Evolutionary conservation across 2,329 filamentous ascomycete species (phyloP), one percentile per base, ranked within the genome.

Genomic region (Fusarium mangiferae): DNA sequence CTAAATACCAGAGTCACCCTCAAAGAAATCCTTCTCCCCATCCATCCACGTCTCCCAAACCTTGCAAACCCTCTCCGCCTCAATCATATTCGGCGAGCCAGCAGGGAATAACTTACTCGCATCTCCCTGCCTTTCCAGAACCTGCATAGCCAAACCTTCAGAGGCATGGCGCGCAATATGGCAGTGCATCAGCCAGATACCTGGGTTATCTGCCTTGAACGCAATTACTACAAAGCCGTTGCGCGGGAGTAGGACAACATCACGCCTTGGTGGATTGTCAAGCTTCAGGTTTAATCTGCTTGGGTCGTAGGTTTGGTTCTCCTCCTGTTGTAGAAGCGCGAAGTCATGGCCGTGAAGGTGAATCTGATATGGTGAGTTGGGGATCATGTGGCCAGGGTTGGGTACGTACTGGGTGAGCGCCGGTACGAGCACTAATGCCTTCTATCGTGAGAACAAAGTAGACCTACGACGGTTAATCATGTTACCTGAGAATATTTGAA

Each of bases 101-200:
- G 3, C 12, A 1, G 71, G 62, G 38, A 74, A 73, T 0, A 74
- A 24, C 5, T 13, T 30, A 15, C 64, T 46, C 3, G 71, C 70
- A 18, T 74, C 71, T 20, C 60, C 41, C 28, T 76, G 72, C 3
- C 76, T 68, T 6, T 78, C 76, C n/a, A 78, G 5, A 1, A 78
- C 62, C 6, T 78, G 76, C 42, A 78, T 58, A 2, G 76, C 76
- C 12, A 78, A 28, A 1, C 76, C 76, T 6, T 74, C 75, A 0
- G 82, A 84, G 0, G 84, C 82, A 73, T 89, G 87, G 81, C 85
- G 87, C 14, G 82, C 82, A 7, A 86, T 84, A 70, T 87, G 85
- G 72, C 85, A 87, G 74, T 87, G 85, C 78, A 87, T 82, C 0
- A 86, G 74, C 85, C 86, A 87, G 3, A 80, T 78, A 1, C 87